phyloP scores from a whole-genome alignment of 495 filamentous ascomycete species.

The Terfezia boudieri region DNA sequence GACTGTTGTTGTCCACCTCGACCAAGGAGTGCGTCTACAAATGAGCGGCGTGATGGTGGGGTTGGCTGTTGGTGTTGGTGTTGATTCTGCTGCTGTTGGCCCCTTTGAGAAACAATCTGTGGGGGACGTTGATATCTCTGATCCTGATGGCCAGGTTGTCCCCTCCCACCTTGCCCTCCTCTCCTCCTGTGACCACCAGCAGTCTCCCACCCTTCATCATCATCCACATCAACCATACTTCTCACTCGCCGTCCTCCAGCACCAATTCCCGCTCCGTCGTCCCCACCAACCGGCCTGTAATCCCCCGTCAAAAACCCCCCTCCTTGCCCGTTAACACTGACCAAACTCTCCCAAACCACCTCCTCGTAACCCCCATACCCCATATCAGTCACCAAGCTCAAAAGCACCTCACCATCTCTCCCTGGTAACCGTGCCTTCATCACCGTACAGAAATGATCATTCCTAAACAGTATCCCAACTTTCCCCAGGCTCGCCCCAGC shows the following conservation, averaged over 20 bases:
- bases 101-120: background rate
- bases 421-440: constrained; percentile 31
- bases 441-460: constrained; percentile 87
- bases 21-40: background rate
- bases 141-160: background rate
- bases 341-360: constrained; percentile 85
- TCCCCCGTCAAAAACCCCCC: constrained; percentile 76
- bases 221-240: background rate
- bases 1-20: background rate
- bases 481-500: constrained; percentile 39
- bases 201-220: background rate
- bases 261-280: constrained; percentile 64
- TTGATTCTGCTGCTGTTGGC: background rate
- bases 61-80: background rate
- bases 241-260: constrained; percentile 2
- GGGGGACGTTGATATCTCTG: constrained; percentile 1
- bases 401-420: constrained; percentile 45
- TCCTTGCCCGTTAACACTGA: constrained; percentile 64
- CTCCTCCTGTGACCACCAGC: background rate
- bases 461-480: constrained; percentile 77
- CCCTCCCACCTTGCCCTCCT: background rate
- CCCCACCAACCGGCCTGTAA: constrained; percentile 63
- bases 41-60: background rate
- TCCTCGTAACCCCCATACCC: constrained; percentile 76
- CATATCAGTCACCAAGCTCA: constrained; percentile 73